These are phyloP conservation scores for Chalciporus sp. DNA, from an alignment of 1,284 basidiomycete genomes.

Conservation along the genomic window DNA sequence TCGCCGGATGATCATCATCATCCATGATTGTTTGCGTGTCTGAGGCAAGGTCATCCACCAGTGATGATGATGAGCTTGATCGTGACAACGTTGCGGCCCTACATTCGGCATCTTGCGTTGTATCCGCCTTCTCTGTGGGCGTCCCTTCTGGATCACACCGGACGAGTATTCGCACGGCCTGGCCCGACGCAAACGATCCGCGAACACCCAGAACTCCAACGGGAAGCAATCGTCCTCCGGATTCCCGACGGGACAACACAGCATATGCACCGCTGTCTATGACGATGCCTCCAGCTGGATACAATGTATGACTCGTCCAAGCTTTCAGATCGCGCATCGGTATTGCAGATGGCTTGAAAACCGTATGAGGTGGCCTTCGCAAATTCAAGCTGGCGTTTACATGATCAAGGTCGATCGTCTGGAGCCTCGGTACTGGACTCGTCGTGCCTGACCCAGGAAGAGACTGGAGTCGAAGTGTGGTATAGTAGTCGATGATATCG, in stretches of 20 bases:
- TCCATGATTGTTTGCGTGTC: conserved; percentile 30
- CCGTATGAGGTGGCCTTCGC: conserved; percentile 77
- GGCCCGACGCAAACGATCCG: conserved; percentile 91
- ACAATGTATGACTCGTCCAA: conserved; percentile 94
- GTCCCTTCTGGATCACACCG: conserved; percentile 38
- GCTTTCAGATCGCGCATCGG: conserved; percentile 91
- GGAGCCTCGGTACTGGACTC: conserved; percentile 38
- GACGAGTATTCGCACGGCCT: conserved; percentile 88
- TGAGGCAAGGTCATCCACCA: conserved; percentile 36
- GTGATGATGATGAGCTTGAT: conserved; percentile 38
- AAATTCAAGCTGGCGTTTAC: conserved; percentile 24
- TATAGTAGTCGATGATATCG: conserved; percentile 79
- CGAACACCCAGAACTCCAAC: conserved; percentile 88
- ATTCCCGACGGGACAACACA: conserved; percentile 83
- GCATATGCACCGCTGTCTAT: conserved; percentile 89
- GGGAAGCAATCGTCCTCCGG: conserved; percentile 87
- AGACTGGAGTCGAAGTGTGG: conserved; percentile 40
- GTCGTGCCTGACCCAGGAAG: conserved; percentile 41
- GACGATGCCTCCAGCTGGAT: conserved; percentile 85
- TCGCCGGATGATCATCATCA: conserved; percentile 29
- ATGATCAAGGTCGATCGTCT: conserved; percentile 30
- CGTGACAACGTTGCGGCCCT: conserved; percentile 41
- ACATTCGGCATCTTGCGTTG: conserved; percentile 32
- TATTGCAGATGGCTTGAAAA: conserved; percentile 77
- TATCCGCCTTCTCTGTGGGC: conserved; percentile 25